Evolutionary conservation across 2,329 filamentous ascomycete genomes (phyloP).

Genomic region (Colletotrichum limetticola): DNA sequence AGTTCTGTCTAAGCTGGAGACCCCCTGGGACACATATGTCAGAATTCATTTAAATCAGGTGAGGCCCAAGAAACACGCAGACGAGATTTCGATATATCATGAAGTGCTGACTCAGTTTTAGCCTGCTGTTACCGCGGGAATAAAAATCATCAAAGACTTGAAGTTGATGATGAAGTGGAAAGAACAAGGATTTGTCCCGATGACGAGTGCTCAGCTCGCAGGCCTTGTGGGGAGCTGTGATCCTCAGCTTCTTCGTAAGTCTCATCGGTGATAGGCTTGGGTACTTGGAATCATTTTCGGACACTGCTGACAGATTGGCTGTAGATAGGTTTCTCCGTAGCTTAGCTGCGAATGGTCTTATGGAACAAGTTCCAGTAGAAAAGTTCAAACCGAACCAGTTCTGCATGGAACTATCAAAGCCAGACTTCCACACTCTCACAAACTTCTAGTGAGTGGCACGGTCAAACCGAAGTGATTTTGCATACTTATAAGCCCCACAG

Average conservation of each 20-base stretch:
- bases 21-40: constrained; percentile 15
- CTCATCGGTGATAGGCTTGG: not conserved
- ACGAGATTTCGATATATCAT: not conserved
- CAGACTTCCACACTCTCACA: not conserved
- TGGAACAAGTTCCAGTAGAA: not conserved
- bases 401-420: not conserved
- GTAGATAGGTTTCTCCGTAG: constrained; percentile 13
- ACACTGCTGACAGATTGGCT: not conserved
- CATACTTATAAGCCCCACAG: not conserved
- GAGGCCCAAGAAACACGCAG: not conserved
- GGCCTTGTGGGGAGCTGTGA: constrained; percentile 6
- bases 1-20: not conserved
- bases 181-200: constrained; percentile 6
- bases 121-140: not conserved
- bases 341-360: not conserved
- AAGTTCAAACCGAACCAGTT: constrained; percentile 5
- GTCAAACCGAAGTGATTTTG: not conserved
- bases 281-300: not conserved
- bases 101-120: not conserved
- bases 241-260: constrained; percentile 14
- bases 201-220: constrained; percentile 18
- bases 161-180: constrained; percentile 9
- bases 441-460: not conserved
- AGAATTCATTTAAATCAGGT: constrained; percentile 3
- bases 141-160: constrained; percentile 12